These are phyloP conservation scores for Esteya vermicola DNA, from an alignment of 2,329 filamentous ascomycete genomes.

Conservation along the genomic window DNA sequence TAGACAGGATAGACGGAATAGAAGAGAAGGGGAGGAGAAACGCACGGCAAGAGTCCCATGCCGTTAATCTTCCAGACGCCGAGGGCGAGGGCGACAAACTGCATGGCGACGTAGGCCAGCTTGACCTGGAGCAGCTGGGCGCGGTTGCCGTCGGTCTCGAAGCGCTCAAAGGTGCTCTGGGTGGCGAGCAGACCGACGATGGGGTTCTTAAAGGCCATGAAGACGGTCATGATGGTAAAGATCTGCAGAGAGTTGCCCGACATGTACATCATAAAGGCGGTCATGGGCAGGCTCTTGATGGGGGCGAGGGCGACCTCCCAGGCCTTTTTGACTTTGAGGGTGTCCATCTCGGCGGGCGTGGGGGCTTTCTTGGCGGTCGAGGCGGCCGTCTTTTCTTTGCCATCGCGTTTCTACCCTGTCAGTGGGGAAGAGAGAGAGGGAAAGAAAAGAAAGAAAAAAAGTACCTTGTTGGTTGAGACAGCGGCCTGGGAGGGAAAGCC, in stretches of 20 bases:
- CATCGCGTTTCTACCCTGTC: slow-evolving; percentile 26
- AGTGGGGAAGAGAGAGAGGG: not conserved
- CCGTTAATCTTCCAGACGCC: slow-evolving; percentile 94
- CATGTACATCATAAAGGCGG: slow-evolving; percentile 99
- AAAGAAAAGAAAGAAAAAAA: no score
- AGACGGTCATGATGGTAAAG: slow-evolving; percentile 99
- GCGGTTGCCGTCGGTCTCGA: slow-evolving; percentile 69
- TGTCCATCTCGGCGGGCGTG: slow-evolving; percentile 77
- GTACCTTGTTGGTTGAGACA: slow-evolving; percentile 43
- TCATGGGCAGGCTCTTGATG: slow-evolving; percentile 93
- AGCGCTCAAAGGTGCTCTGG: slow-evolving; percentile 78
- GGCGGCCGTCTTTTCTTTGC: slow-evolving; percentile 11
- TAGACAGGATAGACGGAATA: not conserved
- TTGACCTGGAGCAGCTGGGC: slow-evolving; percentile 69
- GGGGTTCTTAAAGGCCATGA: slow-evolving; percentile 97
- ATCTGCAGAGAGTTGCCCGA: slow-evolving; percentile 96
- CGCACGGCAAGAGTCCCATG: slow-evolving; percentile 88
- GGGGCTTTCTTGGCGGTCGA: slow-evolving; percentile 41
- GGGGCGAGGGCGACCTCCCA: slow-evolving; percentile 95
- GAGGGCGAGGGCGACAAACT: slow-evolving; percentile 67
- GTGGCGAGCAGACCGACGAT: slow-evolving; percentile 71
- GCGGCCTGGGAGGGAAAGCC: slow-evolving; percentile 52
- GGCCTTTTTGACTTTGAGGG: slow-evolving; percentile 92
- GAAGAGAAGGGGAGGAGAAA: not conserved
- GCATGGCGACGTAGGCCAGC: slow-evolving; percentile 74